These are phyloP conservation scores for Telopea speciosissima DNA, from an alignment of 177 flowering plant species.

Conservation along the genomic window DNA sequence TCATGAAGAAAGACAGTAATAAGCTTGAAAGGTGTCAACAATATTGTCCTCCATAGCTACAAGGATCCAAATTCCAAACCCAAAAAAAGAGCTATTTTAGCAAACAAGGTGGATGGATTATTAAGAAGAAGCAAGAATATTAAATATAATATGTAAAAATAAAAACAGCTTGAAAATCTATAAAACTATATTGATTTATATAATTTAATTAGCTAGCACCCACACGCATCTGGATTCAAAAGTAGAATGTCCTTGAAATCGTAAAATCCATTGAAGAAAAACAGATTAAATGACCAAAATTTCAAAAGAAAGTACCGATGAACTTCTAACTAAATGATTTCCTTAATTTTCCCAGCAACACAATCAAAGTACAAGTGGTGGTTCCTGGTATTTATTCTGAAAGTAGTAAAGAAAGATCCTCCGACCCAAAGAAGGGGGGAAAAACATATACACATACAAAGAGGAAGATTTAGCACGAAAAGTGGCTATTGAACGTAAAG, in stretches of 20 bases:
- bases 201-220: neutral
- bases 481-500: neutral
- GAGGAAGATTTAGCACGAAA: neutral
- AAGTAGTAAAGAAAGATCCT: neutral
- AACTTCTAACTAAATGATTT: neutral
- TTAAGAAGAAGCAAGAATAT: neutral
- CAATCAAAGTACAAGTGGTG: no score
- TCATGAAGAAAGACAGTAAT: constrained; percentile 95
- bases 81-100: neutral
- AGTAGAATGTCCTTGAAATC: neutral
- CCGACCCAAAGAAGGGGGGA: no score
- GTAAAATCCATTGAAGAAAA: neutral
- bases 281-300: neutral
- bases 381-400: no score
- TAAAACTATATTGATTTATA: no score
- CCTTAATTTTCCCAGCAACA: no score
- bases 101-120: neutral
- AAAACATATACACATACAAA: neutral
- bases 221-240: neutral
- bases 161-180: neutral
- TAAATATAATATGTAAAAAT: neutral
- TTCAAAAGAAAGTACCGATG: neutral
- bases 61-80: constrained; percentile 9
- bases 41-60: constrained; percentile 89
- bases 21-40: constrained; percentile 92